Percentiles rank a stretch among this genome's conserved stretches.
Evolutionary conservation across 139 green algal species (phyloP).

Genomic region (Tetraselmis striata): DNA sequence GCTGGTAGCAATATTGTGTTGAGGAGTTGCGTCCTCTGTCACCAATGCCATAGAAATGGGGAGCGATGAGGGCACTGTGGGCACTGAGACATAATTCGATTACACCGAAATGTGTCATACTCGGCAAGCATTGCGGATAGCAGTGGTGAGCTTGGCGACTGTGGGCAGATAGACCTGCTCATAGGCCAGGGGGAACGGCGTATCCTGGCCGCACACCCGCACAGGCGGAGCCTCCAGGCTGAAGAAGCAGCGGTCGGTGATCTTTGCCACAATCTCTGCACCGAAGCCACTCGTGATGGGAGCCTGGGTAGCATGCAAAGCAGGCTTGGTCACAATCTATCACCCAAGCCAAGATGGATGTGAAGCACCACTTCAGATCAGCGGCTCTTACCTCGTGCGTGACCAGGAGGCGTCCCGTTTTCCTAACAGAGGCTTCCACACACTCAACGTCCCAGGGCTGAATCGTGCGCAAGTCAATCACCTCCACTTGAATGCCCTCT

Average conservation of each 20-base stretch:
- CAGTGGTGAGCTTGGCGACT: constrained; percentile 8
- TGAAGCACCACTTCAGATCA: too few relatives aligned
- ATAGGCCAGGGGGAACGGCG: constrained; percentile 80
- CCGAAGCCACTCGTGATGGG: constrained; percentile 80
- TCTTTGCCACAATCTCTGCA: constrained; percentile 68
- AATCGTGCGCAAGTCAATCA: constrained; percentile 85
- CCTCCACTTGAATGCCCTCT: constrained; percentile 63
- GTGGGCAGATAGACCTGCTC: constrained; percentile 32
- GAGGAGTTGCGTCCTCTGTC: too few relatives aligned
- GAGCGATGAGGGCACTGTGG: too few relatives aligned
- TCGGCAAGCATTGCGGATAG: neutral
- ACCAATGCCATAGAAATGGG: too few relatives aligned
- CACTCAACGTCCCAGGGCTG: constrained; percentile 63
- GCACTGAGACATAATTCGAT: too few relatives aligned
- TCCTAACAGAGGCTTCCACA: constrained; percentile 47
- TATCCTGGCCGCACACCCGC: constrained; percentile 80
- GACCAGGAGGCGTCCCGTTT: constrained; percentile 72
- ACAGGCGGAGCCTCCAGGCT: constrained; percentile 63
- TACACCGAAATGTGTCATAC: neutral
- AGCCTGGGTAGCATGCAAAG: constrained; percentile 29
- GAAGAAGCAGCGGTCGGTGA: constrained; percentile 60
- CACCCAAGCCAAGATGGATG: too few relatives aligned
- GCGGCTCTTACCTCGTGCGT: constrained; percentile 57
- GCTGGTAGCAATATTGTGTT: too few relatives aligned
- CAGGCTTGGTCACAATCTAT: too few relatives aligned